Percentiles rank a stretch among this genome's conserved stretches.
These are phyloP conservation scores for Pulveroboletus sp. DNA, from an alignment of 768 basidiomycete genomes.

Conservation along the genomic window DNA sequence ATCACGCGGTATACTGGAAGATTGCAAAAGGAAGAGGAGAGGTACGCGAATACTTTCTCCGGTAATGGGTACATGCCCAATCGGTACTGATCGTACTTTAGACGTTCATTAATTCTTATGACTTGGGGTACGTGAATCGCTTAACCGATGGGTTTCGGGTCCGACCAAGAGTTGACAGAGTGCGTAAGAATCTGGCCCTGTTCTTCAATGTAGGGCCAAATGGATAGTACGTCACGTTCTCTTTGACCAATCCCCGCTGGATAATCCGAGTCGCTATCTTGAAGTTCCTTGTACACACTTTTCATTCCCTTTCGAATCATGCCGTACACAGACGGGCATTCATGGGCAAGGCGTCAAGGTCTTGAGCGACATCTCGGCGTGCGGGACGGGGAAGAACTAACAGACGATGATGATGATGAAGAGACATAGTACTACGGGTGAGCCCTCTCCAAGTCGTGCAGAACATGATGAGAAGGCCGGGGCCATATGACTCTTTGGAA, in stretches of 20 bases:
- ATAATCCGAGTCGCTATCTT: background rate
- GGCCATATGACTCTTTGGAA: slow-evolving; percentile 79
- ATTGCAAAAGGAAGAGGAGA: slow-evolving; percentile 66
- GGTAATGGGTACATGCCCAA: background rate
- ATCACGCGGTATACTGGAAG: slow-evolving; percentile 72
- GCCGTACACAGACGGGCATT: slow-evolving; percentile 80
- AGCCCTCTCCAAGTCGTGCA: background rate
- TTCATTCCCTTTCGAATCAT: slow-evolving; percentile 73
- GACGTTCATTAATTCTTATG: slow-evolving; percentile 88
- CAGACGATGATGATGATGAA: slow-evolving; percentile 70
- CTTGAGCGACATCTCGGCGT: slow-evolving; percentile 59
- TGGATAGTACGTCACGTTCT: slow-evolving; percentile 66
- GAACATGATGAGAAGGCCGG: slow-evolving; percentile 57
- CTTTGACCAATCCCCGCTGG: background rate
- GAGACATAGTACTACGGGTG: slow-evolving; percentile 11
- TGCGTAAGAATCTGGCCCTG: slow-evolving; percentile 61
- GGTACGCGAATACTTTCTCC: slow-evolving; percentile 37
- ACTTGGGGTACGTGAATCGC: slow-evolving; percentile 59
- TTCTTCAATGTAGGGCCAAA: slow-evolving; percentile 84
- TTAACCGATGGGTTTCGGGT: background rate
- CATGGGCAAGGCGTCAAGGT: slow-evolving; percentile 71
- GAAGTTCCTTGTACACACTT: slow-evolving; percentile 73
- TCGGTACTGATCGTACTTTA: slow-evolving; percentile 22
- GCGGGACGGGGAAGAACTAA: slow-evolving; percentile 77
- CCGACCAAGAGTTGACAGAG: slow-evolving; percentile 24